A percentile compares a stretch with the other conserved stretches of the same genome.
Evolutionary conservation across 192 early-diverging fungal genomes (phyloP).

Genomic region (Umbelopsis sp.): DNA sequence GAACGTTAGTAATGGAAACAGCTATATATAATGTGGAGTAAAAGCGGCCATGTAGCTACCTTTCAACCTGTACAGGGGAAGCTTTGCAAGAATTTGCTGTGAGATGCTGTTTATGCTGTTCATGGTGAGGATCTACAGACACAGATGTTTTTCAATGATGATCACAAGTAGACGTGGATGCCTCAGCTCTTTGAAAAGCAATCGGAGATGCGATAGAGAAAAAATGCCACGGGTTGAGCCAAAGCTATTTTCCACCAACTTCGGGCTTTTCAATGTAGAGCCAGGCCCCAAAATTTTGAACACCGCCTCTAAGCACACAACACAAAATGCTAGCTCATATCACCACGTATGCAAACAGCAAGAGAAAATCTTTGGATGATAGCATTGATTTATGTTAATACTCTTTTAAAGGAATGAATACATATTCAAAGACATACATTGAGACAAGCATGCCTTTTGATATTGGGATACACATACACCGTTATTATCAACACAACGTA

Average conservation of each 20-base stretch:
- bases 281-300: slow-evolving; percentile 1
- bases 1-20: background rate
- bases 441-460: no score
- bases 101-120: slow-evolving; percentile 45
- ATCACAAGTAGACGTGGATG: background rate
- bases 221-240: background rate
- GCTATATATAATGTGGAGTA: background rate
- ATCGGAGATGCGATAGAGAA: background rate
- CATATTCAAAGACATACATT: no score
- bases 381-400: no score
- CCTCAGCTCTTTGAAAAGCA: background rate
- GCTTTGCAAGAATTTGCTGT: slow-evolving; percentile 40
- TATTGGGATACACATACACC: no score
- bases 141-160: background rate
- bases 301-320: background rate
- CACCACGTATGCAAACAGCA: no score
- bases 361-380: no score
- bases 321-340: no score
- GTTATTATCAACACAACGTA: no score
- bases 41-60: slow-evolving; percentile 13
- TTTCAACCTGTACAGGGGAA: slow-evolving; percentile 41
- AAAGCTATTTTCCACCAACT: background rate
- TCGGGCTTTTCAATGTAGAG: slow-evolving; percentile 2
- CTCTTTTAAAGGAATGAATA: no score
- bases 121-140: slow-evolving; percentile 17